These are phyloP conservation scores for Thuja plicata DNA, from an alignment of 83 land plant species.

Conservation along the genomic window DNA sequence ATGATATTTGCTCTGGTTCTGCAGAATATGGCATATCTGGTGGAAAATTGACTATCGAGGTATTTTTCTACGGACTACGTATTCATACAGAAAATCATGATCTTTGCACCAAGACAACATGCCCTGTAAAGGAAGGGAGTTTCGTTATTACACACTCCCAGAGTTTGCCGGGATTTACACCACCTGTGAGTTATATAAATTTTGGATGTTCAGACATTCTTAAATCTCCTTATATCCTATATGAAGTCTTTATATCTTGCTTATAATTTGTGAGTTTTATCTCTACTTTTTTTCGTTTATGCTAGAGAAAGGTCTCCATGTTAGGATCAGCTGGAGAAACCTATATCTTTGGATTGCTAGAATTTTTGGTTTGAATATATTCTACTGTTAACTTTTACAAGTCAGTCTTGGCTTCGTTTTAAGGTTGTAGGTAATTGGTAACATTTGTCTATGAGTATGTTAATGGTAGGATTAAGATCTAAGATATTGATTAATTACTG, in stretches of 20 bases:
- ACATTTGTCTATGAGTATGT: not conserved
- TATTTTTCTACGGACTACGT: slow-evolving; percentile 40
- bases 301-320: too few relatives aligned
- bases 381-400: not conserved
- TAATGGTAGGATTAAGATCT: not conserved
- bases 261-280: not conserved
- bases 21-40: slow-evolving; percentile 35
- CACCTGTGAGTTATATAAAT: slow-evolving; percentile 47
- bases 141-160: slow-evolving; percentile 51
- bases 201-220: not conserved
- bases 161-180: slow-evolving; percentile 50
- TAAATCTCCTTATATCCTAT: not conserved
- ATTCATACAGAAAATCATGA: slow-evolving; percentile 48
- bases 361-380: not conserved
- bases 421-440: not conserved
- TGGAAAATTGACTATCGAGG: slow-evolving; percentile 54
- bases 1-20: not conserved
- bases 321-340: too few relatives aligned
- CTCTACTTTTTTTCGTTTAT: not conserved
- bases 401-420: not conserved
- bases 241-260: not conserved
- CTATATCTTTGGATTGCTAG: not conserved
- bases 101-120: slow-evolving; percentile 57
- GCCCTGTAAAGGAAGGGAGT: slow-evolving; percentile 52
- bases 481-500: not conserved